Evolutionary conservation across 2,329 filamentous ascomycete genomes (phyloP).

Genomic region (Alternaria consortialis): DNA sequence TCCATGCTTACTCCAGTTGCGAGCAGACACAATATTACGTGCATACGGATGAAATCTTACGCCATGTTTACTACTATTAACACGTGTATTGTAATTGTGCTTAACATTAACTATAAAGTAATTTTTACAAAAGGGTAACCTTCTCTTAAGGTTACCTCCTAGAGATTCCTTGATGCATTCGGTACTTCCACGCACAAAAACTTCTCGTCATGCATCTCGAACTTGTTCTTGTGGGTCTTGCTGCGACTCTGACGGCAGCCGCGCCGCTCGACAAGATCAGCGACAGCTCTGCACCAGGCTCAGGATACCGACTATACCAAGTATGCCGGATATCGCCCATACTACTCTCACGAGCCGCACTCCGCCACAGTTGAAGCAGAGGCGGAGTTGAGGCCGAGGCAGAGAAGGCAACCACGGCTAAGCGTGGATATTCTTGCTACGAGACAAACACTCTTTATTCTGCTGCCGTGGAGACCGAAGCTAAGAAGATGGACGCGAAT

Average conservation of each 20-base stretch:
- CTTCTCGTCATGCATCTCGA: slow-evolving; percentile 24
- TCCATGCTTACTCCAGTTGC: neutral
- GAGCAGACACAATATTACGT: slow-evolving; percentile 1
- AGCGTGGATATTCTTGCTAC: neutral
- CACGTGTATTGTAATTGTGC: neutral
- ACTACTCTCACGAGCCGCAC: slow-evolving; percentile 15
- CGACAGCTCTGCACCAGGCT: neutral
- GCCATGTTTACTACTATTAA: slow-evolving; percentile 1
- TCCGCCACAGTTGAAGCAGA: neutral
- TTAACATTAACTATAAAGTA: neutral
- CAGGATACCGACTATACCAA: slow-evolving; percentile 11
- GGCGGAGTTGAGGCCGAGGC: neutral
- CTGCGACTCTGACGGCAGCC: slow-evolving; percentile 14
- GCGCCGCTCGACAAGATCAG: slow-evolving; percentile 20
- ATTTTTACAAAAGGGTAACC: slow-evolving; percentile 17
- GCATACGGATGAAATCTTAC: slow-evolving; percentile 16
- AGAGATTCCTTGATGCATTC: neutral
- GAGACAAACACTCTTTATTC: slow-evolving; percentile 1
- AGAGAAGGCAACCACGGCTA: neutral
- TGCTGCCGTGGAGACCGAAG: slow-evolving; percentile 7
- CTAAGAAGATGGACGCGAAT: neutral
- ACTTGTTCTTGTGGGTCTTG: slow-evolving; percentile 22
- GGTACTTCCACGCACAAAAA: neutral
- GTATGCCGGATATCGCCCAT: slow-evolving; percentile 15
- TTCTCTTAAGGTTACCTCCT: neutral